Evolutionary conservation across 306 rosid genomes (phyloP).

Genomic region (Spatholobus suberectus): DNA sequence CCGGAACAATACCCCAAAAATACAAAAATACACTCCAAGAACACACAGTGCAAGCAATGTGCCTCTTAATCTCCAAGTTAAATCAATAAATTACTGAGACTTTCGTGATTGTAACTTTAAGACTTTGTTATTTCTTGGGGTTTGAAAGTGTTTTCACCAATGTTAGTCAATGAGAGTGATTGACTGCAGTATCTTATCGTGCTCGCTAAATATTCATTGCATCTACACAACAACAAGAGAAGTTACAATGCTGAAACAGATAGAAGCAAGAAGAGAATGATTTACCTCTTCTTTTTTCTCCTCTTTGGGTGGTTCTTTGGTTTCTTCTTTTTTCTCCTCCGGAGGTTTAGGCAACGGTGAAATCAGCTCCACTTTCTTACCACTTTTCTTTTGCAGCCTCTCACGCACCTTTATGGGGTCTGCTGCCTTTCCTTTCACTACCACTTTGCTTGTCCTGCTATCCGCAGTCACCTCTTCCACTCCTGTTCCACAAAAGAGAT

Average conservation of each 20-base stretch:
- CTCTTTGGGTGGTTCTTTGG: constrained; percentile 46
- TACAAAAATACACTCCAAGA: background rate
- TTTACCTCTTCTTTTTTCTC: constrained; percentile 77
- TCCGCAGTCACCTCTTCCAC: constrained; percentile 73
- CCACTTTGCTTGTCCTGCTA: constrained; percentile 67
- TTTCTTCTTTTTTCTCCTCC: constrained; percentile 53
- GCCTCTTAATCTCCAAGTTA: background rate
- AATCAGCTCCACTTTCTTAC: constrained; percentile 72
- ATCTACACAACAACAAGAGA: background rate
- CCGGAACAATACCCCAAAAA: background rate
- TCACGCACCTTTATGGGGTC: constrained; percentile 73
- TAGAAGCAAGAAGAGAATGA: background rate
- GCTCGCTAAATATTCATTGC: background rate
- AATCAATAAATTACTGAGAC: background rate
- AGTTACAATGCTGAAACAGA: background rate
- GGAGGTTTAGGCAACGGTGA: constrained; percentile 78
- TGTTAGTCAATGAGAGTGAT: background rate
- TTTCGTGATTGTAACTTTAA: background rate
- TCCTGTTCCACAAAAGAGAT: constrained; percentile 42
- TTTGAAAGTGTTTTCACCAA: background rate
- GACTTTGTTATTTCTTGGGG: background rate
- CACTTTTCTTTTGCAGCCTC: constrained; percentile 78
- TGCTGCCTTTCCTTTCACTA: constrained; percentile 76
- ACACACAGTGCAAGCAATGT: background rate
- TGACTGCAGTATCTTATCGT: background rate